Percentiles rank a stretch among this genome's conserved stretches.
Evolutionary conservation across 169 alveolate species (phyloP).

Genomic region (Cyclospora cayetanensis): DNA sequence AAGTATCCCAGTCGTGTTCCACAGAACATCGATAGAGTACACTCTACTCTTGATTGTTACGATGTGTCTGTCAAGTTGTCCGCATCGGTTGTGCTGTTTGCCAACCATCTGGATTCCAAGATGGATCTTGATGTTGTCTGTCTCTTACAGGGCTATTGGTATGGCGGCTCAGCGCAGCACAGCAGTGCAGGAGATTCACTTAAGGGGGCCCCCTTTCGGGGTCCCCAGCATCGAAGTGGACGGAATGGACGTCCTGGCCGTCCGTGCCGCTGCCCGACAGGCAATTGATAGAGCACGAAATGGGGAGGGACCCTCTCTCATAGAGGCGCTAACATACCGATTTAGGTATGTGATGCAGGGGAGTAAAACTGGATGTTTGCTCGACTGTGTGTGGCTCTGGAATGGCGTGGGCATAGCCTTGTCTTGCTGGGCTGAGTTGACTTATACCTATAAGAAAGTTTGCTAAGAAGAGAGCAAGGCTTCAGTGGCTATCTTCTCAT

Average conservation of each 20-base stretch:
- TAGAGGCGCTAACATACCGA: conserved; percentile 82
- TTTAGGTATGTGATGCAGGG: conserved; percentile 58
- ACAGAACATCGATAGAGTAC: too few species aligned
- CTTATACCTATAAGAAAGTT: conserved; percentile 39
- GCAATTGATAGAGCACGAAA: conserved; percentile 77
- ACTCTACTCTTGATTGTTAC: too few species aligned
- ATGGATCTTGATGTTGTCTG: too few species aligned
- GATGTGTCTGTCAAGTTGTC: too few species aligned
- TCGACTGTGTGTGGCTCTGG: neutral
- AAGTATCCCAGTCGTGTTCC: too few species aligned
- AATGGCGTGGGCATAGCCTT: neutral
- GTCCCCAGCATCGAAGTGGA: conserved; percentile 79
- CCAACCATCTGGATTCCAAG: neutral
- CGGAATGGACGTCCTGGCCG: conserved; percentile 81
- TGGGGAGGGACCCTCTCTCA: conserved; percentile 80
- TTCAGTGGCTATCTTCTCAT: neutral
- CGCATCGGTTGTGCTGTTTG: neutral
- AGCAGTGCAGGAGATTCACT: conserved; percentile 72
- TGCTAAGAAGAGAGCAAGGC: conserved; percentile 27
- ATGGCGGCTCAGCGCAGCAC: conserved; percentile 81
- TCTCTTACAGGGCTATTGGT: conserved; percentile 78
- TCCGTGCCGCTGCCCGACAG: conserved; percentile 76
- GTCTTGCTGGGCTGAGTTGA: neutral
- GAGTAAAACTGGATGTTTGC: neutral
- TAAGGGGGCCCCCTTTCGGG: conserved; percentile 77